Percentiles rank a stretch among this genome's conserved stretches.
phyloP scores from a whole-genome alignment of 1,284 basidiomycete species.

The Anthracocystis panici-leucophaei region DNA sequence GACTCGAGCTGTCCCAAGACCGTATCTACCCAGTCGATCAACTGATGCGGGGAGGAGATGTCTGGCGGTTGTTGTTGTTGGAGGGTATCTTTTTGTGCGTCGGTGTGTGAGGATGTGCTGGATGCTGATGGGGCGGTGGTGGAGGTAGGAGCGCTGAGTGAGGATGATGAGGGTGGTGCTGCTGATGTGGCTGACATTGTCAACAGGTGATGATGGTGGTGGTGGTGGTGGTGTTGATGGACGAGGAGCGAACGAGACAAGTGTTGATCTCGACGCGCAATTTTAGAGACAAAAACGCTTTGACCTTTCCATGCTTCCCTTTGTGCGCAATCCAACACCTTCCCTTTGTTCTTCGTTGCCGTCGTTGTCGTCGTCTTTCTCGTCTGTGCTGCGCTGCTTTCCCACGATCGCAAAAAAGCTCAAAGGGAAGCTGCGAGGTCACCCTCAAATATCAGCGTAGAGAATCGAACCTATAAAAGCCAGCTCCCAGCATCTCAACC shows the following conservation, averaged over 20 bases:
- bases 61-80: constrained; percentile 22
- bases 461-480: not conserved
- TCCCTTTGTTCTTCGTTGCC: constrained; percentile 1
- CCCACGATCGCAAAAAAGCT: not conserved
- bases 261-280: constrained; percentile 21
- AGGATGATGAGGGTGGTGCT: constrained; percentile 4
- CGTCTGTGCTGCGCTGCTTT: not conserved
- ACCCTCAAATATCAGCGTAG: not conserved
- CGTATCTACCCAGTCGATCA: constrained; percentile 68
- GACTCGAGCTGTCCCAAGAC: constrained; percentile 60
- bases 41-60: constrained; percentile 62
- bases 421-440: not conserved
- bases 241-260: not conserved
- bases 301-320: constrained; percentile 3
- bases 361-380: not conserved
- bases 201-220: not conserved
- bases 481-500: not conserved
- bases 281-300: not conserved
- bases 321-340: constrained; percentile 3
- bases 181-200: constrained; percentile 7
- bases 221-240: constrained; percentile 7
- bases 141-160: not conserved
- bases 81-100: not conserved
- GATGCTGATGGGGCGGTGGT: constrained; percentile 7
- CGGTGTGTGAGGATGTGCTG: constrained; percentile 11